phyloP scores from a whole-genome alignment of 1,284 basidiomycete genomes.

The Microbotryum violaceum region DNA sequence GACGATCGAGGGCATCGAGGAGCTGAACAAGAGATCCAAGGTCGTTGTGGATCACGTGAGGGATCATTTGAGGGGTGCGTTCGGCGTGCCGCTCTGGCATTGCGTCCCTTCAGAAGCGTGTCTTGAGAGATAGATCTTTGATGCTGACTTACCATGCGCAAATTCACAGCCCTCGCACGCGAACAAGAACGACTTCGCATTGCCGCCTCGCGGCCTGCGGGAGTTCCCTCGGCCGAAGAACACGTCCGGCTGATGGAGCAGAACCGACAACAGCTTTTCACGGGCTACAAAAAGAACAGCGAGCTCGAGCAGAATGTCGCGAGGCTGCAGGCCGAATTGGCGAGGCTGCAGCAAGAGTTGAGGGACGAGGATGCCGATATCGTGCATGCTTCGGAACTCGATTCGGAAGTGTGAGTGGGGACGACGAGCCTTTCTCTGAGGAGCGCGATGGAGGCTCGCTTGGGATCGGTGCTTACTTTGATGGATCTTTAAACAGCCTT shows the following conservation, averaged over 20 bases:
- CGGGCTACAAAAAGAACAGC: slow-evolving; percentile 19
- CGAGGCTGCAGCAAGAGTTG: slow-evolving; percentile 22
- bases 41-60: slow-evolving; percentile 21
- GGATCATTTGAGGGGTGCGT: slow-evolving; percentile 25
- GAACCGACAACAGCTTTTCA: slow-evolving; percentile 4
- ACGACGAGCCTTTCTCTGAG: neutral
- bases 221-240: slow-evolving; percentile 7
- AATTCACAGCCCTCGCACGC: slow-evolving; percentile 15
- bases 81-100: too few species aligned
- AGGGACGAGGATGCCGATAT: slow-evolving; percentile 26
- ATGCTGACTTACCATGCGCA: too few species aligned
- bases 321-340: slow-evolving; percentile 21
- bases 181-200: slow-evolving; percentile 15
- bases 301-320: slow-evolving; percentile 26
- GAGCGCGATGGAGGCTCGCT: neutral
- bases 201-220: slow-evolving; percentile 8
- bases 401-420: slow-evolving; percentile 23
- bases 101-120: neutral
- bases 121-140: too few species aligned
- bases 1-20: slow-evolving; percentile 13
- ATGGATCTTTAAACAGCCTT: slow-evolving; percentile 3
- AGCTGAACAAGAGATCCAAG: slow-evolving; percentile 7
- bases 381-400: slow-evolving; percentile 16
- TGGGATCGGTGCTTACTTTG: neutral
- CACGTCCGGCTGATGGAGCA: slow-evolving; percentile 21